A percentile compares a stretch with the other conserved stretches of the same genome.
Evolutionary conservation across 1,139 yeast species (phyloP).

Genomic region (Insectozyma bohioensis): DNA sequence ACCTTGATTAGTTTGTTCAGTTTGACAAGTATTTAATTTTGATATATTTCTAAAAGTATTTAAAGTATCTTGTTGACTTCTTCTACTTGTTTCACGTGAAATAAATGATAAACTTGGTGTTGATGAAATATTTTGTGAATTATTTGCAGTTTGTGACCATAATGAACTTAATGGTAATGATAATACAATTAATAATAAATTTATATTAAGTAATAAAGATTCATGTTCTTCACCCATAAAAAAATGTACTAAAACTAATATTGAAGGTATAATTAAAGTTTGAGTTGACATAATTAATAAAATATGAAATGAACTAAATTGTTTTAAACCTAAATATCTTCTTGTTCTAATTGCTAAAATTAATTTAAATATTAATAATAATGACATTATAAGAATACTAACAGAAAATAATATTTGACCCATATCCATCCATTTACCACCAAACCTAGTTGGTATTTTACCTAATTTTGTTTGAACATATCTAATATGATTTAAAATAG

Average conservation of each 20-base stretch:
- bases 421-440: conserved; percentile 40
- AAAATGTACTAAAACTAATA: conserved; percentile 59
- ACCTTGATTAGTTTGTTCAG: conserved; percentile 5
- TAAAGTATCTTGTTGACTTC: conserved; percentile 12
- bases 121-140: conserved; percentile 14
- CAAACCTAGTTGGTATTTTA: conserved; percentile 8
- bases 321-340: conserved; percentile 72
- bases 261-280: conserved; percentile 75
- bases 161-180: conserved; percentile 81
- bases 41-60: conserved; percentile 5
- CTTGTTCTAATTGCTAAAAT: conserved; percentile 68
- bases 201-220: conserved; percentile 22
- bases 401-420: conserved; percentile 66
- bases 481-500: conserved; percentile 17
- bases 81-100: conserved; percentile 14
- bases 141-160: conserved; percentile 77
- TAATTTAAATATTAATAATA: conserved; percentile 61
- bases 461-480: conserved; percentile 4
- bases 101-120: conserved; percentile 22
- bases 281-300: conserved; percentile 80
- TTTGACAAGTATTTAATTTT: conserved; percentile 6
- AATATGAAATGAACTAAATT: conserved; percentile 80
- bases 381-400: conserved; percentile 62
- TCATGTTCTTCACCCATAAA: conserved; percentile 10
- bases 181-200: conserved; percentile 44